A percentile compares a stretch with the other conserved stretches of the same genome.
Conservation (phyloP, 768 basidiomycete genomes). For the Xerocomellus intermedius region DNA sequence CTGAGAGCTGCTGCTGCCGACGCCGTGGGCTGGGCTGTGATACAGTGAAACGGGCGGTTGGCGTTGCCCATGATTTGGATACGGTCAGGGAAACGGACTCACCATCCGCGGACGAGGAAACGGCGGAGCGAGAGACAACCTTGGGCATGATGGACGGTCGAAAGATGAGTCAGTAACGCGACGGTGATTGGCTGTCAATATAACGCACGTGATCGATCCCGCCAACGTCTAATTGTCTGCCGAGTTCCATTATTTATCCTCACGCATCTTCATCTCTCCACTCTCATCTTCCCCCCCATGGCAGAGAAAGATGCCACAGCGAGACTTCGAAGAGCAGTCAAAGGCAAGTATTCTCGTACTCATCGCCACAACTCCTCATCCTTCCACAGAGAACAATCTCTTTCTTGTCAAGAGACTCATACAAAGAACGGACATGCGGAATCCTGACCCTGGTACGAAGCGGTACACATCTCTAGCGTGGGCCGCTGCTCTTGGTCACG, state of each 20-base stretch:
- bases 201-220: conserved; percentile 28
- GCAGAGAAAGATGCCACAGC: conserved; percentile 79
- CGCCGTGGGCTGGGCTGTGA: conserved; percentile 70
- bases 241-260: conserved; percentile 19
- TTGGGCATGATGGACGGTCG: conserved; percentile 67
- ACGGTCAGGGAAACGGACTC: conserved; percentile 13
- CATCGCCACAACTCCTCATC: conserved; percentile 12
- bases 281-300: conserved; percentile 45
- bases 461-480: conserved; percentile 89
- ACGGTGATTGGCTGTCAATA: conserved; percentile 5
- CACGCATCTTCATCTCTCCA: conserved; percentile 20
- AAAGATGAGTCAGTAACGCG: background rate
- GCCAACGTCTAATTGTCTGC: conserved; percentile 26
- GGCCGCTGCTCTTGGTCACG: conserved; percentile 84
- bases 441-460: conserved; percentile 74
- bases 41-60: conserved; percentile 1
- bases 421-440: conserved; percentile 84
- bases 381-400: conserved; percentile 82
- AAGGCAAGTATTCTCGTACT: conserved; percentile 45
- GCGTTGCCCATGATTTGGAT: background rate
- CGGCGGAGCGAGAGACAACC: conserved; percentile 83
- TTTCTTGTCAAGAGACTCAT: conserved; percentile 88
- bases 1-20: conserved; percentile 75
- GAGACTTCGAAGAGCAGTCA: conserved; percentile 75
- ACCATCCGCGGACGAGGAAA: conserved; percentile 89